Percentiles rank a stretch among this genome's conserved stretches.
These are phyloP conservation scores for Pseudogymnoascus sp. DNA, from an alignment of 2,329 filamentous ascomycete species.

Conservation along the genomic window DNA sequence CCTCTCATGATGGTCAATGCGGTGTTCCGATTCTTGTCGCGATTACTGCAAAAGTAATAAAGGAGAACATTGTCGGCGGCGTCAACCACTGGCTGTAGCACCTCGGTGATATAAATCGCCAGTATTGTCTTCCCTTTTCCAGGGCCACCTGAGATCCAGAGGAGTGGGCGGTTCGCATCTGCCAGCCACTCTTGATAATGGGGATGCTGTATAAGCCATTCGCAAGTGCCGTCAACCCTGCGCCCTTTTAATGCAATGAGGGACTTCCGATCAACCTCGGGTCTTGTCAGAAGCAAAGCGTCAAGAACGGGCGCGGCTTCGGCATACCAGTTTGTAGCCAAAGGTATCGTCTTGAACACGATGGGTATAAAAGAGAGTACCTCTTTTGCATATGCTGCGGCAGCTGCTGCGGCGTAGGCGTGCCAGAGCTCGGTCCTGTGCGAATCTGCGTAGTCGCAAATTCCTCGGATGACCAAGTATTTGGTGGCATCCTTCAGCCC, in stretches of 20 bases:
- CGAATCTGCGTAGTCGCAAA: conserved; percentile 29
- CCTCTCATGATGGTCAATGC: conserved; percentile 34
- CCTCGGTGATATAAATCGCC: conserved; percentile 9
- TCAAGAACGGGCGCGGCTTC: conserved; percentile 17
- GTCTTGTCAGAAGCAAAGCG: conserved; percentile 13
- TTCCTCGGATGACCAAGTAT: conserved; percentile 26
- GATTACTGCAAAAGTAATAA: conserved; percentile 37
- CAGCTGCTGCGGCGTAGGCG: conserved; percentile 29
- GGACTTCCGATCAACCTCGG: conserved; percentile 9
- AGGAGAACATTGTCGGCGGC: not conserved
- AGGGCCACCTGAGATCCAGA: conserved; percentile 29
- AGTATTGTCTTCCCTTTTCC: conserved; percentile 32
- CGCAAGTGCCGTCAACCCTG: conserved; percentile 18
- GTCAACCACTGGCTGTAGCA: conserved; percentile 11
- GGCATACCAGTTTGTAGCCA: conserved; percentile 14
- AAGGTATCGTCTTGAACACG: conserved; percentile 11
- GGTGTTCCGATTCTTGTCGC: conserved; percentile 30
- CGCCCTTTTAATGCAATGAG: conserved; percentile 12
- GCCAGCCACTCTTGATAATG: conserved; percentile 17
- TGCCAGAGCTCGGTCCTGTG: conserved; percentile 30
- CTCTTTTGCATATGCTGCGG: conserved; percentile 24
- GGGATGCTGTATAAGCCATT: conserved; percentile 8
- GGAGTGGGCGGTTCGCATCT: conserved; percentile 12
- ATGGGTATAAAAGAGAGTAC: conserved; percentile 16
- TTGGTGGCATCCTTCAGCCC: conserved; percentile 28